phyloP scores from a whole-genome alignment of 148 eudicot genomes.

The Vaccinium darrowii region DNA sequence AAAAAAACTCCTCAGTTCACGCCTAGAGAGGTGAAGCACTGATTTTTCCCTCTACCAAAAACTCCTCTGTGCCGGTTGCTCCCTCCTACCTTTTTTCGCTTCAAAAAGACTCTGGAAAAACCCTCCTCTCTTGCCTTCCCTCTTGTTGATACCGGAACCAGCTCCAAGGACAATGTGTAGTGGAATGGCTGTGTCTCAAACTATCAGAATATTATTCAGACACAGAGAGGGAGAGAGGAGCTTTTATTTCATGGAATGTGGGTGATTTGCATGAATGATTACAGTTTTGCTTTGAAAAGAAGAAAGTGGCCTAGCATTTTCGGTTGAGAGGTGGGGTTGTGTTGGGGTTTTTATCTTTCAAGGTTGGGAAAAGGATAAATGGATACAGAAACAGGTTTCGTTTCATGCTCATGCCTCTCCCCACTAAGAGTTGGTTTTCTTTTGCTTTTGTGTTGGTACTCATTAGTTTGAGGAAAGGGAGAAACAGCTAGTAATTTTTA shows the following conservation, averaged over 20 bases:
- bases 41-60: too few relatives aligned
- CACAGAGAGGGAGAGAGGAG: not conserved
- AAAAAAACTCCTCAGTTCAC: too few relatives aligned
- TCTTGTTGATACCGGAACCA: not conserved
- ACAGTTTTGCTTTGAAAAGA: not conserved
- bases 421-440: constrained; percentile 17
- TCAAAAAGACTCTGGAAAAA: not conserved
- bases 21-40: too few relatives aligned
- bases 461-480: constrained; percentile 9
- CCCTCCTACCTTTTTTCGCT: not conserved
- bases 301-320: not conserved
- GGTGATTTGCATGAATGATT: not conserved
- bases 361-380: constrained; percentile 10
- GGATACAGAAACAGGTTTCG: not conserved
- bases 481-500: not conserved
- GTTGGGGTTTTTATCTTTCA: not conserved
- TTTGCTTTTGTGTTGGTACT: constrained; percentile 9
- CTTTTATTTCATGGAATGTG: not conserved
- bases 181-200: not conserved
- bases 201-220: not conserved
- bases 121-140: not conserved
- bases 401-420: constrained; percentile 14
- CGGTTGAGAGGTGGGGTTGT: constrained; percentile 17
- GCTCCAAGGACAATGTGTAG: not conserved
- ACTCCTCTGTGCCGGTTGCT: not conserved